Evolutionary conservation across 2,329 filamentous ascomycete genomes (phyloP), one percentile per base, ranked within the genome.

Genomic region (Madurella mycetomatis): DNA sequence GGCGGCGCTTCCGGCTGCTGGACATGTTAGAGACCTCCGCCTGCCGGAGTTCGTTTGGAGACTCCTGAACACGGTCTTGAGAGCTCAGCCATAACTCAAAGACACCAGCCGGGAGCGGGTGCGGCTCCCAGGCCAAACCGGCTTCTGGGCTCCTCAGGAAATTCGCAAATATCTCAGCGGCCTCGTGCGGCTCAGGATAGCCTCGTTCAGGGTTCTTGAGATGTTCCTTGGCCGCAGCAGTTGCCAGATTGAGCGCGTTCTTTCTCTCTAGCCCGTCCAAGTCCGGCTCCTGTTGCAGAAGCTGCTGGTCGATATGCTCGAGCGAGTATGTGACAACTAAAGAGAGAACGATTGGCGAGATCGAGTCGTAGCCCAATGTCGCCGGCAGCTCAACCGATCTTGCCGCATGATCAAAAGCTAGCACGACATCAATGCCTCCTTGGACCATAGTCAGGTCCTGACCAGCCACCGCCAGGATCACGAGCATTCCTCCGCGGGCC

Each of bases 391-490:
- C 2, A 72, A 78, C 12, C 9, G 66, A 67, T 25, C 70, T 68
- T 43, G 79, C 80, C 1, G 71, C 73, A 60, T 78, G 72, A 55
- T 84, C 81, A 54, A 78, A 84, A 16, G 74, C 76, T 53, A 84
- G 73, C 45, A 83, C 72, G 12, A 77, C 70, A 53, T 83, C 78
- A 41, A 77, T 73, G 19, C 72, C 68, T 30, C 66, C 68, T 4
- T 70, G 67, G 25, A 76, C 66, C 2, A 69, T 63, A 4, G 70
- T 62, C n/a, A 69, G 53, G 13, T 65, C 66, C 34, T 75, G 71
- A 1, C 65, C 66, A 0, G 76, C 70, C 9, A 76, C 66, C 2
- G 71, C 73, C 11, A 82, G 65, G 15, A 73, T 70, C 8, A 82
- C 69, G 1, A 65, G 70, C 18, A 73, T 47, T 4, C 50, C 56